phyloP scores from a whole-genome alignment of 169 alveolate genomes.

The Plasmodium falciparum region DNA sequence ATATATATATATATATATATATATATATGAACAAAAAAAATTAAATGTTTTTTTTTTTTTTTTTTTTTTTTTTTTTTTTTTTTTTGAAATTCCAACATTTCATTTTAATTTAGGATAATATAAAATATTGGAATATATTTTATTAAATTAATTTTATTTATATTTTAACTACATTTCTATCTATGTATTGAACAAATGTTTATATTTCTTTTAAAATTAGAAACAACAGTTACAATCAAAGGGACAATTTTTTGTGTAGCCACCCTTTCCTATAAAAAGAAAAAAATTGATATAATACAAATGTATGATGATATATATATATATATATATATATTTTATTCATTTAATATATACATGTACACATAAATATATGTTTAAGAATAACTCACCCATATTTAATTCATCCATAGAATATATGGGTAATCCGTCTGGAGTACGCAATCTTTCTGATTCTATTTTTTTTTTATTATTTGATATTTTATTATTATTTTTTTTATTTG shows the following conservation, averaged over 20 bases:
- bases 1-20: too few species aligned
- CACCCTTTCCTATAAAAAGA: conserved; percentile 81
- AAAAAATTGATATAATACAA: background rate
- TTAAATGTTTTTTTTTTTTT: too few species aligned
- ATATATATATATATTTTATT: background rate
- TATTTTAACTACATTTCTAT: too few species aligned
- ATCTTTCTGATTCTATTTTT: conserved; percentile 16
- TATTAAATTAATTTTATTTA: too few species aligned
- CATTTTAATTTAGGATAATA: too few species aligned
- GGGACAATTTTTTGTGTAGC: conserved; percentile 85
- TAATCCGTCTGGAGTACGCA: conserved; percentile 81
- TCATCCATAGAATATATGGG: conserved; percentile 86
- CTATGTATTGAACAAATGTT: too few species aligned
- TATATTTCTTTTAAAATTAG: conserved; percentile 24
- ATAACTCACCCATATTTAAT: conserved; percentile 81
- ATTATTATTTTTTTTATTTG: conserved; percentile 3
- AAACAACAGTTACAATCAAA: conserved; percentile 86
- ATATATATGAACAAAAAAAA: too few species aligned
- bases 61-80: too few species aligned
- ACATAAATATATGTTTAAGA: background rate
- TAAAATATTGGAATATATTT: too few species aligned
- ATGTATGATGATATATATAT: background rate
- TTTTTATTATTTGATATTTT: background rate
- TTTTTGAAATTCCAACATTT: too few species aligned
- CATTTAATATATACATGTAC: background rate